phyloP scores from a whole-genome alignment of 257 asterid genomes.

The Linaria vulgaris region DNA sequence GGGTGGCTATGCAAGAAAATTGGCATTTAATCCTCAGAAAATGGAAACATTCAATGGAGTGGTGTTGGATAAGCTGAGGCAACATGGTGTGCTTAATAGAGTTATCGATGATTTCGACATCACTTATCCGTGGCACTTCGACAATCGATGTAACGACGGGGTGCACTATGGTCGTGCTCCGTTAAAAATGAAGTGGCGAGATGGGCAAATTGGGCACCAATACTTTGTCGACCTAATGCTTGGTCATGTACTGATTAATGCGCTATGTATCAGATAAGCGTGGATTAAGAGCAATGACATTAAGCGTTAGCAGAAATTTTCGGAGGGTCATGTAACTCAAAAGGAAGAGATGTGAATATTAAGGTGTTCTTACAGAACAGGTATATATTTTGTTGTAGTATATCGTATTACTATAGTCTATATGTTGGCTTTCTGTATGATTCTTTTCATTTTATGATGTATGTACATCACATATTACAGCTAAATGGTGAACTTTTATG shows the following conservation, averaged over 20 bases:
- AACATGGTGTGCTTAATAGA: constrained; percentile 39
- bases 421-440: constrained; percentile 5
- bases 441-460: constrained; percentile 18
- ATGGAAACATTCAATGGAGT: constrained; percentile 93
- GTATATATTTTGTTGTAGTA: constrained; percentile 18
- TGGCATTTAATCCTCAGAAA: constrained; percentile 80
- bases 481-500: too few species aligned
- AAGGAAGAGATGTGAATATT: not conserved
- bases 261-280: constrained; percentile 40
- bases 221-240: constrained; percentile 95
- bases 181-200: constrained; percentile 70
- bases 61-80: constrained; percentile 70
- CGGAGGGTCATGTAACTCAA: not conserved
- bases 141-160: constrained; percentile 87
- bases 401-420: constrained; percentile 5
- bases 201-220: constrained; percentile 84
- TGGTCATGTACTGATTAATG: constrained; percentile 70
- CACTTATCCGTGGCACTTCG: constrained; percentile 95
- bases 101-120: constrained; percentile 82
- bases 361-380: not conserved
- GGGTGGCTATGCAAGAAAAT: constrained; percentile 70
- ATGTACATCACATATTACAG: constrained; percentile 14
- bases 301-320: not conserved
- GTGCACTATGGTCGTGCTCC: constrained; percentile 97
- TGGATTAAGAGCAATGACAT: not conserved